phyloP scores from a whole-genome alignment of 1,139 yeast genomes.

The Hansenula lynferdii region DNA sequence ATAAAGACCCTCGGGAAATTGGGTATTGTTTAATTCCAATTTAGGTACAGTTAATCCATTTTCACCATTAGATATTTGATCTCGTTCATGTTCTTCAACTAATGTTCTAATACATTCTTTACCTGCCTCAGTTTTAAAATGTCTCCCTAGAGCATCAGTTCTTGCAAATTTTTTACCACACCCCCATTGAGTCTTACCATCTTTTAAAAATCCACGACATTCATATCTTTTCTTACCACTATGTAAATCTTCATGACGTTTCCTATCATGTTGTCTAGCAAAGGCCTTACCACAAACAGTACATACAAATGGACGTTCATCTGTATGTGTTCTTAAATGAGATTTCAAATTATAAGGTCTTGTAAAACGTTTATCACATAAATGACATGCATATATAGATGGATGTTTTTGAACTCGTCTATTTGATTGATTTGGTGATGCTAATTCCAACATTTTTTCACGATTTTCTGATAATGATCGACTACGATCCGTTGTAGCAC shows the following conservation, averaged over 20 bases:
- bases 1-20: slow-evolving; percentile 14
- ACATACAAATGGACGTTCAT: slow-evolving; percentile 88
- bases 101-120: slow-evolving; percentile 73
- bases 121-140: slow-evolving; percentile 93
- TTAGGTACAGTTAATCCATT: slow-evolving; percentile 6
- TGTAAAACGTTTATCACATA: slow-evolving; percentile 85
- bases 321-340: slow-evolving; percentile 89
- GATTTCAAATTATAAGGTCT: slow-evolving; percentile 91
- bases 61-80: no score
- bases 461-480: slow-evolving; percentile 34
- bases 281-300: slow-evolving; percentile 87
- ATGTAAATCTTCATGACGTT: slow-evolving; percentile 90
- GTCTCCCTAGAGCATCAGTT: slow-evolving; percentile 92
- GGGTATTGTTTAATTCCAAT: slow-evolving; percentile 5
- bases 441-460: slow-evolving; percentile 61
- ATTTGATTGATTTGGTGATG: slow-evolving; percentile 42
- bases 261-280: slow-evolving; percentile 93
- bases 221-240: slow-evolving; percentile 86
- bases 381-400: slow-evolving; percentile 72
- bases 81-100: slow-evolving; percentile 59
- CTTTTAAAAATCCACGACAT: slow-evolving; percentile 69
- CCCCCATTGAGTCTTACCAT: slow-evolving; percentile 66
- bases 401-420: slow-evolving; percentile 72
- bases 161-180: slow-evolving; percentile 93
- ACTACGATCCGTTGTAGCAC: slow-evolving; percentile 13